Base-by-base conservation (phyloP, 441 rosid species). In the Metrosideros polymorpha region DNA sequence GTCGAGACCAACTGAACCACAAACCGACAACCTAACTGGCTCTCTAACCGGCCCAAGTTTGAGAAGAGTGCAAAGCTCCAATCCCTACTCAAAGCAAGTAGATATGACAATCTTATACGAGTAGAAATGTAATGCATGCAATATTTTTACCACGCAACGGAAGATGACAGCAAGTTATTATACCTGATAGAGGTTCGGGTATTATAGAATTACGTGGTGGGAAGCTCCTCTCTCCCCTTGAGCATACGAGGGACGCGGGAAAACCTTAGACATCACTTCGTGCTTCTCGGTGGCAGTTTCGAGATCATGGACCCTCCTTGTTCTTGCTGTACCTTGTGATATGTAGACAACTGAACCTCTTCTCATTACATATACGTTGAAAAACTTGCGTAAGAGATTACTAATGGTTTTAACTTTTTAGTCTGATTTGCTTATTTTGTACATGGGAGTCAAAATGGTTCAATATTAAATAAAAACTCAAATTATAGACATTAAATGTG, bases 271-370 rank as follows among this genome's bases (percentile, higher is more conserved):
- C n/a, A n/a, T n/a, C n/a, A n/a, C n/a, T n/a, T n/a, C n/a, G n/a
- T n/a, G n/a, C n/a, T n/a, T n/a, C n/a, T n/a, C n/a, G n/a, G n/a
- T n/a, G n/a, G n/a, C n/a, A n/a, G n/a, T n/a, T n/a, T n/a, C n/a
- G n/a, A n/a, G n/a, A n/a, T n/a, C n/a, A n/a, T n/a, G n/a, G n/a
- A n/a, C n/a, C n/a, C n/a, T n/a, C n/a, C n/a, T n/a, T n/a, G n/a
- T n/a, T n/a, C n/a, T n/a, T n/a, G n/a, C n/a, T 27, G 0, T 5
- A 27, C 5, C 1, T 1, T 0, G 15, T 5, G 12, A 27, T 56
- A 2, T 1, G 12, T 24, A 24, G 1, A 7, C 0, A 54, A 3
- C 1, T 12, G 0, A 27, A 56, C 0, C 7, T 55, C 3, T 6
- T 55, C 2, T 25, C 1, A 5, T 25, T 55, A 10, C 10, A 12